Evolutionary conservation across 257 asterid genomes (phyloP), one percentile per base, ranked within the genome.

Genomic region (Linaria vulgaris): DNA sequence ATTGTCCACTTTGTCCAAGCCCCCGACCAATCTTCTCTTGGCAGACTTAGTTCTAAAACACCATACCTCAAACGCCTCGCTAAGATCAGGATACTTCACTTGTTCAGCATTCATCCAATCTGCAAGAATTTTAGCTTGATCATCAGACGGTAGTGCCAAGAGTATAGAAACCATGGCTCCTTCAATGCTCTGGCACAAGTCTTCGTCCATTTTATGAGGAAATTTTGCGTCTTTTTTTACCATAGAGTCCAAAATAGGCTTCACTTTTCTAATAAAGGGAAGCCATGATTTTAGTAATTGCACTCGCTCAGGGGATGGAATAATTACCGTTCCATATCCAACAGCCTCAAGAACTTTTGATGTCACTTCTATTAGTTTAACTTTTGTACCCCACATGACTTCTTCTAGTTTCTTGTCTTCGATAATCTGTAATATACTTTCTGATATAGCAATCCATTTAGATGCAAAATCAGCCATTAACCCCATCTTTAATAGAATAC

Each of bases 41-140:
- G 95, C 91, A 22, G 94, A 82, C 72, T 86, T 89, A 6, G 91
- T 80, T 69, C 95, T 71, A 69, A 79, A 89, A 76, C 94, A 89
- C 95, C 95, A 86, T 13, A 89, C 72, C 81, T 86, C 96, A 55
- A 89, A 86, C 24, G 95, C 95, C 76, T 89, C 96, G 24, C 91
- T 89, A 57, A 89, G 74, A 59, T 89, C 95, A 2, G 96, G 96
- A 72, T 83, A 89, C 63, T 47, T 69, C 14, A 76, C 75, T 63
- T 79, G 84, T 68, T 78, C 85, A 0, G 64, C 72, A 19, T 34
- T 75, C 82, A 89, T 84, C 96, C 96, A 89, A 63, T 86, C 94
- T 14, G 77, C 74, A 30, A 86, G 82, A 59, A 89, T 81, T 6
- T 81, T 87, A 4, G 94, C 96, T 67, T 89, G 95, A 64, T 86